These are phyloP conservation scores for Cynara cardunculus DNA, from an alignment of 129 eudicot species.

Conservation along the genomic window DNA sequence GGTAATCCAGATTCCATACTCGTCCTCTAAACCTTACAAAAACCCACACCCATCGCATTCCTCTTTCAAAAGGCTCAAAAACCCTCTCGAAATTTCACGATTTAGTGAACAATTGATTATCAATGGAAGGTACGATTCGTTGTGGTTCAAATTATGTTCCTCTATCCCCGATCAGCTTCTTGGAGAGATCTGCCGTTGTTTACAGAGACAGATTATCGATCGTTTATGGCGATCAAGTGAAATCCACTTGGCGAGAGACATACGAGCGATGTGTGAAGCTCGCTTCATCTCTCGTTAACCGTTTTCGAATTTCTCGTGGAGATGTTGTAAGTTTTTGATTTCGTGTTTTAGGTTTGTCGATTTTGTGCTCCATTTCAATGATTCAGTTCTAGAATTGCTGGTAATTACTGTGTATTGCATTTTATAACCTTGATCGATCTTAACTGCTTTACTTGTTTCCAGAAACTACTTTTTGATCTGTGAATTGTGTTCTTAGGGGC, in stretches of 20 bases:
- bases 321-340: slow-evolving; percentile 28
- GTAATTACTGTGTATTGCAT: neutral
- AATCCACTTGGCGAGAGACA: slow-evolving; percentile 32
- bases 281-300: slow-evolving; percentile 30
- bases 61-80: neutral
- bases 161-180: slow-evolving; percentile 53
- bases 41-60: neutral
- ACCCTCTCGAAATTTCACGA: neutral
- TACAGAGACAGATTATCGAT: slow-evolving; percentile 40
- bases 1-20: no score
- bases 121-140: slow-evolving; percentile 41
- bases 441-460: slow-evolving; percentile 10
- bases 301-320: slow-evolving; percentile 11
- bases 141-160: slow-evolving; percentile 48
- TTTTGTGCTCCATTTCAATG: neutral
- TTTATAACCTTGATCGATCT: neutral
- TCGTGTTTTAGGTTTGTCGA: neutral
- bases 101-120: no score
- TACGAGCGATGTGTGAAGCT: slow-evolving; percentile 29
- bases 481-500: neutral
- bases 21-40: neutral
- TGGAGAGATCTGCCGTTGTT: slow-evolving; percentile 53
- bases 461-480: neutral
- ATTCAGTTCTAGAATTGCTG: neutral
- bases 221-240: slow-evolving; percentile 26